Evolutionary conservation across 208 protist species (phyloP).

Genomic region (Trypanosoma mega): DNA sequence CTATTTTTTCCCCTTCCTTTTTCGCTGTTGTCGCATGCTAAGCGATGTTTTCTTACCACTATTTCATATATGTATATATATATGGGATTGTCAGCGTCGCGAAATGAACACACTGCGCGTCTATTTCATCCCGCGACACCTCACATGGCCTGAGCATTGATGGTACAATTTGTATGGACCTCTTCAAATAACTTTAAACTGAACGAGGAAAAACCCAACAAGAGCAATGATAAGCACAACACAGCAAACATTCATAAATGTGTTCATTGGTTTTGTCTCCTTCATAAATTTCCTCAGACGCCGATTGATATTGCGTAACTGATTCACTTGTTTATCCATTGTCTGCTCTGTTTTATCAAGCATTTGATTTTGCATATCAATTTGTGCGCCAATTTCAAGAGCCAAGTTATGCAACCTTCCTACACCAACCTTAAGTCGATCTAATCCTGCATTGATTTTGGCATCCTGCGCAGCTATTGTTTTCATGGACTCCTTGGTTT

Average conservation of each 20-base stretch:
- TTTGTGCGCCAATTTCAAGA: conserved; percentile 52
- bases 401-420: conserved; percentile 51
- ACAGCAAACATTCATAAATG: conserved; percentile 58
- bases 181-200: conserved; percentile 73
- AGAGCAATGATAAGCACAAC: conserved; percentile 59
- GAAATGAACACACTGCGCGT: too few species aligned
- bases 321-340: conserved; percentile 47
- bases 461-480: conserved; percentile 56
- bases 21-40: too few species aligned
- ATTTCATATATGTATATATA: too few species aligned
- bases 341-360: conserved; percentile 61
- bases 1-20: too few species aligned
- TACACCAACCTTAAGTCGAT: conserved; percentile 58
- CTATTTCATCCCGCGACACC: too few species aligned
- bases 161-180: too few species aligned
- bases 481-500: conserved; percentile 64
- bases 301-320: conserved; percentile 50
- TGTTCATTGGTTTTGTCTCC: conserved; percentile 63
- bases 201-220: conserved; percentile 62
- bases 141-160: too few species aligned
- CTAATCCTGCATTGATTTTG: conserved; percentile 60
- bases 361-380: conserved; percentile 73
- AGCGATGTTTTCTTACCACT: too few species aligned
- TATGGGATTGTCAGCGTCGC: too few species aligned
- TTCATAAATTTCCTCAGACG: conserved; percentile 56